Conservation (phyloP, 495 filamentous ascomycete species). For the Tuber brumale region DNA sequence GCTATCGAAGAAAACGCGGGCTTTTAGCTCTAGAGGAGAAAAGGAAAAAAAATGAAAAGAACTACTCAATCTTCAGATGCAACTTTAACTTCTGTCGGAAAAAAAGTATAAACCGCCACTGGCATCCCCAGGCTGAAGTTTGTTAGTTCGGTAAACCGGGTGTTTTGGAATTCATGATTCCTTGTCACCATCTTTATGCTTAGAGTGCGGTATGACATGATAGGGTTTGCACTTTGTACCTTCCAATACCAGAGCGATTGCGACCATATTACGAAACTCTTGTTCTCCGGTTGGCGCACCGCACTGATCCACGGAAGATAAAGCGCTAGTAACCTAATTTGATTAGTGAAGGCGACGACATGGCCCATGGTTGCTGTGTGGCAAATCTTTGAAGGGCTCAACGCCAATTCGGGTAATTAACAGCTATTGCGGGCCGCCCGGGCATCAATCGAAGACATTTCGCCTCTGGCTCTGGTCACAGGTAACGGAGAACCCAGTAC, state of each 20-base stretch:
- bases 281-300: not conserved
- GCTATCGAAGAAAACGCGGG: not conserved
- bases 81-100: not conserved
- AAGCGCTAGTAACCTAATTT: not conserved
- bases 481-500: not conserved
- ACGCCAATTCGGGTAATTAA: not conserved
- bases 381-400: not conserved
- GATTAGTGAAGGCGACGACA: not conserved
- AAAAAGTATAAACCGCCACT: not conserved
- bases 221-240: not conserved
- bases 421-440: not conserved
- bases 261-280: not conserved
- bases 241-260: not conserved
- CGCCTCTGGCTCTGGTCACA: not conserved
- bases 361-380: not conserved
- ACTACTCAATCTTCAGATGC: not conserved
- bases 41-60: not conserved
- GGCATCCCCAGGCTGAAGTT: not conserved
- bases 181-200: not conserved
- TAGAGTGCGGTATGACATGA: not conserved
- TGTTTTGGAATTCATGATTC: not conserved
- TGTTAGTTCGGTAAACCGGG: not conserved
- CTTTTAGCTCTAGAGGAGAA: not conserved
- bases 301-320: not conserved
- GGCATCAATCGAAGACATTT: not conserved